Evolutionary conservation across 306 rosid genomes (phyloP).

Genomic region (Malus asiatica): DNA sequence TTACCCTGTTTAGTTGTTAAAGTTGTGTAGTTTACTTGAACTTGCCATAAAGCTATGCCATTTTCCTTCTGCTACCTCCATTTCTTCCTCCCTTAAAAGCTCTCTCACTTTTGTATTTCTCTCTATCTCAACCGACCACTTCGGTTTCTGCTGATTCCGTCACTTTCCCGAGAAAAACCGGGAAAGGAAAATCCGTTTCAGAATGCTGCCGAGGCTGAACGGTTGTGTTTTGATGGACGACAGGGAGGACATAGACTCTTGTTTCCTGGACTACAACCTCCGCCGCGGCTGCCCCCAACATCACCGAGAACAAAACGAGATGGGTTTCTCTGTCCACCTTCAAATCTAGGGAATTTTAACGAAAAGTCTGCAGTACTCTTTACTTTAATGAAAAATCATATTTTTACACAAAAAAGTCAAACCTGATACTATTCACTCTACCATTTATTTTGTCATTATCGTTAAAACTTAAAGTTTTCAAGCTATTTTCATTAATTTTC

Average conservation of each 20-base stretch:
- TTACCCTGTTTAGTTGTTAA: no score
- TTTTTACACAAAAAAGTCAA: no score
- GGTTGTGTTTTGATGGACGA: constrained; percentile 42
- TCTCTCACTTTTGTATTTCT: neutral
- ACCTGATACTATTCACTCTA: no score
- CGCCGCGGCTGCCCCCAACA: constrained; percentile 16
- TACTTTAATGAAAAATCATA: no score
- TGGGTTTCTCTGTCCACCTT: constrained; percentile 44
- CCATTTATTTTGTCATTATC: no score
- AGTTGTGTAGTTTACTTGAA: no score
- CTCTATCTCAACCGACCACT: neutral
- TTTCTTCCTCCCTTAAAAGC: neutral
- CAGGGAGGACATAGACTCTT: constrained; percentile 33
- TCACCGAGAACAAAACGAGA: constrained; percentile 20
- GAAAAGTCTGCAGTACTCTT: no score
- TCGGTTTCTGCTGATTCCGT: neutral
- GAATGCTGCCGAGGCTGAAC: constrained; percentile 36
- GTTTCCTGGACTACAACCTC: constrained; percentile 46
- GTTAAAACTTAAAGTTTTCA: no score
- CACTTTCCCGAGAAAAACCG: neutral
- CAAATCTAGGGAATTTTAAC: no score
- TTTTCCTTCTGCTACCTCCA: constrained; percentile 9
- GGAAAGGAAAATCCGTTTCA: neutral
- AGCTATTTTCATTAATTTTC: no score
- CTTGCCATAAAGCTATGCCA: neutral